Evolutionary conservation across 805 yeast species (phyloP).

Genomic region (Scheffersomyces amazonensis): DNA sequence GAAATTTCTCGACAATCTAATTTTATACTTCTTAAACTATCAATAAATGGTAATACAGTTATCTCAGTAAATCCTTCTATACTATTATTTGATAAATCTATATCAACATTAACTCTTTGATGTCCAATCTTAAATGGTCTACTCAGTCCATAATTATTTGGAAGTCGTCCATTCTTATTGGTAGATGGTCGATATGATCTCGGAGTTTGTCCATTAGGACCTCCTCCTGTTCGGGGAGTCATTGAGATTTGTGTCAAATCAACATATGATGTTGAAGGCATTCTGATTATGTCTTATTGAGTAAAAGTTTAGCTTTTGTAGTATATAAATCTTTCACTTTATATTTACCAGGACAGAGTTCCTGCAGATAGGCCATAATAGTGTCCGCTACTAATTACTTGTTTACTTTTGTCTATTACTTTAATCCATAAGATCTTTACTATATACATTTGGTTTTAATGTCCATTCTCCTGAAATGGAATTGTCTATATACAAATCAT

Average conservation of each 20-base stretch:
- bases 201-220: conserved; percentile 2
- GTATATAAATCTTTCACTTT: no score
- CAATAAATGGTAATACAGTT: conserved; percentile 69
- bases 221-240: conserved; percentile 2
- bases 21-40: conserved; percentile 53
- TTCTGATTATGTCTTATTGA: no score
- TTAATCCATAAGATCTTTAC: not conserved
- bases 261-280: not conserved
- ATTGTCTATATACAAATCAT: conserved; percentile 3
- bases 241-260: not conserved
- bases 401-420: not conserved
- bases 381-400: no score
- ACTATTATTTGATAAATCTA: conserved; percentile 62
- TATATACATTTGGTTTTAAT: conserved; percentile 10
- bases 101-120: conserved; percentile 77
- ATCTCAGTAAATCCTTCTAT: conserved; percentile 79
- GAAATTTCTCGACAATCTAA: conserved; percentile 79
- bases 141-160: no score
- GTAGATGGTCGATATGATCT: conserved; percentile 5
- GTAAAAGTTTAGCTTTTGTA: no score
- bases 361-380: no score
- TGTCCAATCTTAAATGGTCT: conserved; percentile 73
- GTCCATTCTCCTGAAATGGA: conserved; percentile 14
- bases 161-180: no score
- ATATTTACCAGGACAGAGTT: no score